These are phyloP conservation scores for Spergularia marina DNA, from an alignment of 148 eudicot species.

Conservation along the genomic window DNA sequence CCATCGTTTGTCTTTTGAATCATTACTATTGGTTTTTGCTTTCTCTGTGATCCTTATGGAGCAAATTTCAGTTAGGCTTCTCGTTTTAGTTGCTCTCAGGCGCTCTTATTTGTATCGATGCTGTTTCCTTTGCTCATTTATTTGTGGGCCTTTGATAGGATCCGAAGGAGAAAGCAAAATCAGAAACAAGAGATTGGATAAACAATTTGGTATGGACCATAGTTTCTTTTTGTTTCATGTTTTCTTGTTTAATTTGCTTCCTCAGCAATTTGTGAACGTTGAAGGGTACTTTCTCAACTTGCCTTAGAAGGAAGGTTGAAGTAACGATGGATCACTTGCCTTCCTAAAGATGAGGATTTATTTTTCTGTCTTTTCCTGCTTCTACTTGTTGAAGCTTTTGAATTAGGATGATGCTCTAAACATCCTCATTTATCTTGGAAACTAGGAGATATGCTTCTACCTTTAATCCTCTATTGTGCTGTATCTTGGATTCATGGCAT, in stretches of 20 bases:
- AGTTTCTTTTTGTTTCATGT: constrained; percentile 2
- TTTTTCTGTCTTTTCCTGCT: too few relatives aligned
- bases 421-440: too few relatives aligned
- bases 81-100: not conserved
- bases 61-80: not conserved
- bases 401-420: too few relatives aligned
- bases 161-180: constrained; percentile 96
- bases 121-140: constrained; percentile 7
- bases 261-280: not conserved
- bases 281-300: not conserved
- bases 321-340: not conserved
- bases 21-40: not conserved
- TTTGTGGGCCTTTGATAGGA: constrained; percentile 46
- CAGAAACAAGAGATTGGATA: constrained; percentile 98
- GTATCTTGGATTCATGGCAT: too few relatives aligned
- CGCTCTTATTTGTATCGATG: not conserved
- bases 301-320: not conserved
- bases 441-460: too few relatives aligned
- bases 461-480: too few relatives aligned
- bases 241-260: not conserved
- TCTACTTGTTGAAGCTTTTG: too few relatives aligned
- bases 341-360: too few relatives aligned
- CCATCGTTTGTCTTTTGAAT: not conserved
- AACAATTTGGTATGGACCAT: constrained; percentile 79
- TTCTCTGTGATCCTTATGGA: not conserved